These are phyloP conservation scores for Funneliformis caledonium DNA, from an alignment of 371 early-diverging fungal species.

Conservation along the genomic window DNA sequence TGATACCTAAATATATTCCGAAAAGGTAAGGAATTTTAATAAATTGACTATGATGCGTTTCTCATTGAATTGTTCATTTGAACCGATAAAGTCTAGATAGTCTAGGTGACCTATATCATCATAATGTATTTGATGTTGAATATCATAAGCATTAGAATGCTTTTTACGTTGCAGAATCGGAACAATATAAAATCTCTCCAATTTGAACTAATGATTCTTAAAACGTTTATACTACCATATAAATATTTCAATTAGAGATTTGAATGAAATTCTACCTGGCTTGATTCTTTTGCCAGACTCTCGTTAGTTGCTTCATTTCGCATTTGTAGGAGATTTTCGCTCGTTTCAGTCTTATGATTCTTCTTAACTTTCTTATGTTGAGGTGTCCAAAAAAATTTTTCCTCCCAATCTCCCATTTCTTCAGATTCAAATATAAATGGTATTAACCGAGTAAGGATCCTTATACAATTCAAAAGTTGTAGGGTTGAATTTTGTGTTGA, in stretches of 20 bases:
- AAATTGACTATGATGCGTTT: too few relatives aligned
- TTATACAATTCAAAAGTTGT: conserved; percentile 79
- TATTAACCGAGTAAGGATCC: conserved; percentile 80
- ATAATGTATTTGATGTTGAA: too few relatives aligned
- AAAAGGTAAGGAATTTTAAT: too few relatives aligned
- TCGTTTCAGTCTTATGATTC: neutral
- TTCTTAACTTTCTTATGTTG: conserved; percentile 15
- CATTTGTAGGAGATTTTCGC: neutral
- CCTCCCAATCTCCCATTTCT: conserved; percentile 63
- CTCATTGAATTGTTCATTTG: neutral
- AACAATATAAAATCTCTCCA: too few relatives aligned
- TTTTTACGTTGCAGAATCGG: too few relatives aligned
- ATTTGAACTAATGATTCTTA: too few relatives aligned
- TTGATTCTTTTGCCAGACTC: neutral
- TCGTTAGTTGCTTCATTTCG: neutral
- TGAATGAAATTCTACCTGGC: neutral
- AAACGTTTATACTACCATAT: too few relatives aligned
- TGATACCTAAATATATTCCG: neutral
- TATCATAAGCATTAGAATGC: too few relatives aligned
- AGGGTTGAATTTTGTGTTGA: conserved; percentile 55
- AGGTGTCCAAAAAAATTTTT: conserved; percentile 72
- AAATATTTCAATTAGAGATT: too few relatives aligned
- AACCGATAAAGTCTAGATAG: neutral
- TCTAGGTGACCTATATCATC: neutral
- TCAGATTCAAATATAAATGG: conserved; percentile 81